phyloP scores from a whole-genome alignment of 2,329 filamentous ascomycete genomes.

The Amesomyces nigricolor region DNA sequence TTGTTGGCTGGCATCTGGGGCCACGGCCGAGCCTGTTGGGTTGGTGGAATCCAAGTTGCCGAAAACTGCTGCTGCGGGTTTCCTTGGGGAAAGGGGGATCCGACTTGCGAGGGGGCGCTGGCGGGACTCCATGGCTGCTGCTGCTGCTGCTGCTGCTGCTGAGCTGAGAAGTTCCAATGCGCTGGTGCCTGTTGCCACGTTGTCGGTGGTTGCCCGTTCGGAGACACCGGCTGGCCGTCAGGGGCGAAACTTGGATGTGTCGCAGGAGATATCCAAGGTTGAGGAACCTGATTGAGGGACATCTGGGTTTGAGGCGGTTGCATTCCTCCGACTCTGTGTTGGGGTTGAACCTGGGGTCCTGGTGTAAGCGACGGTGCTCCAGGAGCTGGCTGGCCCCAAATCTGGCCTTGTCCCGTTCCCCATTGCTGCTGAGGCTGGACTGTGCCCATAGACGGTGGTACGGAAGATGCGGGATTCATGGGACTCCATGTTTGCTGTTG shows the following conservation, averaged over 20 bases:
- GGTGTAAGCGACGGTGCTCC: background rate
- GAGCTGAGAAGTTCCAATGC: background rate
- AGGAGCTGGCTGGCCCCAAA: background rate
- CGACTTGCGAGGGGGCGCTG: background rate
- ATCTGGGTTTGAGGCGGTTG: background rate
- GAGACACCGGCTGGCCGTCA: background rate
- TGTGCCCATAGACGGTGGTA: background rate
- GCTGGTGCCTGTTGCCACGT: slow-evolving; percentile 1
- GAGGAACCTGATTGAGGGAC: background rate
- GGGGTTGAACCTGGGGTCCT: background rate
- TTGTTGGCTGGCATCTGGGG: background rate
- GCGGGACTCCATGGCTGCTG: background rate
- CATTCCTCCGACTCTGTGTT: background rate
- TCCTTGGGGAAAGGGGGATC: background rate
- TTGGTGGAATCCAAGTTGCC: background rate
- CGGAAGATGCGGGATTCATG: background rate
- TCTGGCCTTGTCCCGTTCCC: background rate
- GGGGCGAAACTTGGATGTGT: background rate
- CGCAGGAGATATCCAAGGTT: background rate
- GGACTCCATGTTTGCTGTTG: background rate
- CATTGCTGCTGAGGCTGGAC: background rate
- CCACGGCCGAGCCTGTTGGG: background rate
- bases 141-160: background rate
- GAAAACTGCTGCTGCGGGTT: background rate
- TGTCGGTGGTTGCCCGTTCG: background rate